Evolutionary conservation across 1,284 basidiomycete species (phyloP).

Genomic region (Moesziomyces globuligerus): DNA sequence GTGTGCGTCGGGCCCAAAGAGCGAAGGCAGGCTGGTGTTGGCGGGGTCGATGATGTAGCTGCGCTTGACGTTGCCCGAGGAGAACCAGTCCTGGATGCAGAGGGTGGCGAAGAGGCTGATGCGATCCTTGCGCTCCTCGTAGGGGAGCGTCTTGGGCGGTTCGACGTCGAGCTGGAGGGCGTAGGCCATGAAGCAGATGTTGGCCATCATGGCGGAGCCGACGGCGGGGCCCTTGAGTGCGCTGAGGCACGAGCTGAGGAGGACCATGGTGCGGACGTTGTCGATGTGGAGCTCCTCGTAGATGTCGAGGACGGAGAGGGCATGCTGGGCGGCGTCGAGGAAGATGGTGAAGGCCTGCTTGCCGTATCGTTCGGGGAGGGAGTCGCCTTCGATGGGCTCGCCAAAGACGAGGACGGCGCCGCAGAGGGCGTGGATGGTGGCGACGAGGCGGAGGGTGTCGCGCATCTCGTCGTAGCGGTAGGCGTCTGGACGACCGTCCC

Average conservation of each 20-base stretch:
- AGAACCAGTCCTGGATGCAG: slow-evolving; percentile 51
- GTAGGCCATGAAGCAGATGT: slow-evolving; percentile 49
- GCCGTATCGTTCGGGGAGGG: slow-evolving; percentile 20
- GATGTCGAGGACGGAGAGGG: slow-evolving; percentile 48
- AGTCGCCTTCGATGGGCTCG: slow-evolving; percentile 30
- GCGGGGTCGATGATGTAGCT: slow-evolving; percentile 45
- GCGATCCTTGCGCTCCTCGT: slow-evolving; percentile 46
- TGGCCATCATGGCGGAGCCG: slow-evolving; percentile 40
- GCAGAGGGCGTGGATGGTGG: slow-evolving; percentile 43
- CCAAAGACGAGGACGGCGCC: slow-evolving; percentile 33
- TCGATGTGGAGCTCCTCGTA: slow-evolving; percentile 55
- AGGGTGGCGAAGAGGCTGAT: slow-evolving; percentile 49
- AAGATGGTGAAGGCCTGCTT: slow-evolving; percentile 38
- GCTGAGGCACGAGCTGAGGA: slow-evolving; percentile 33
- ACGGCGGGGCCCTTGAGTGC: slow-evolving; percentile 45
- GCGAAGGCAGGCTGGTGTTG: slow-evolving; percentile 41
- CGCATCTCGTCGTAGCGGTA: slow-evolving; percentile 37
- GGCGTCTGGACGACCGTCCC: slow-evolving; percentile 30
- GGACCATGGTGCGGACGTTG: slow-evolving; percentile 47
- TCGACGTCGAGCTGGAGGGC: slow-evolving; percentile 56
- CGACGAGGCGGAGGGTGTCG: slow-evolving; percentile 35
- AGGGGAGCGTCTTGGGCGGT: slow-evolving; percentile 44
- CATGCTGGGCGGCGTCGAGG: slow-evolving; percentile 49
- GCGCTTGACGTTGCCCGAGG: slow-evolving; percentile 45
- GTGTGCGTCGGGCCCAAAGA: slow-evolving; percentile 42